phyloP scores from a whole-genome alignment of 192 early-diverging fungal genomes.

The Glomus cerebriforme region DNA sequence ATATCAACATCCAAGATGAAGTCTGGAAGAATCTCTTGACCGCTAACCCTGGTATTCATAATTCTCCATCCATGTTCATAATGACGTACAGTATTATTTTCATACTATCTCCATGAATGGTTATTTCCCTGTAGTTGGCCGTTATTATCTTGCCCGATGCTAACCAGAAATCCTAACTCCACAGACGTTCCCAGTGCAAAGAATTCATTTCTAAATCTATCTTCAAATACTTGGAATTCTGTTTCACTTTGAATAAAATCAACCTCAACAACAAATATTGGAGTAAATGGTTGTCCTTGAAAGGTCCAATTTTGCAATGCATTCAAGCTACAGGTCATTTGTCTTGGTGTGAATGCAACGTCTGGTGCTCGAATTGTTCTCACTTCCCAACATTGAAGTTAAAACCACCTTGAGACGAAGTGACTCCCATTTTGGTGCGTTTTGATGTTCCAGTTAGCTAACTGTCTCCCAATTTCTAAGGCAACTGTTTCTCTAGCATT shows the following conservation, averaged over 20 bases:
- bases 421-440: slow-evolving; percentile 24
- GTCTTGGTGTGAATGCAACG: not conserved
- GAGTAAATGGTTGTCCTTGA: slow-evolving; percentile 13
- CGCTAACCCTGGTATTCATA: not conserved
- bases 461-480: not conserved
- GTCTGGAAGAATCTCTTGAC: not conserved
- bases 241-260: not conserved
- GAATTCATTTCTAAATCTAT: slow-evolving; percentile 11
- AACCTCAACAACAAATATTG: slow-evolving; percentile 30
- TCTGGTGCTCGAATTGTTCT: slow-evolving; percentile 16
- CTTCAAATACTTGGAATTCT: not conserved
- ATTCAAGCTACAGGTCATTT: not conserved
- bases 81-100: not conserved
- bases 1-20: not conserved
- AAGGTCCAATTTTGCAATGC: slow-evolving; percentile 14
- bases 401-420: not conserved
- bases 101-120: not conserved
- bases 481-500: slow-evolving; percentile 3
- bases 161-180: not conserved
- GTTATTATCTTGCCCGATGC: not conserved
- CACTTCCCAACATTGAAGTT: slow-evolving; percentile 6
- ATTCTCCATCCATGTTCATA: not conserved
- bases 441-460: slow-evolving; percentile 22
- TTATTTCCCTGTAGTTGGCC: not conserved
- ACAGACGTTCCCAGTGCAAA: not conserved